Base-by-base conservation (phyloP, 2,329 filamentous ascomycete genomes). In the Cercospora zeae-maydis region DNA sequence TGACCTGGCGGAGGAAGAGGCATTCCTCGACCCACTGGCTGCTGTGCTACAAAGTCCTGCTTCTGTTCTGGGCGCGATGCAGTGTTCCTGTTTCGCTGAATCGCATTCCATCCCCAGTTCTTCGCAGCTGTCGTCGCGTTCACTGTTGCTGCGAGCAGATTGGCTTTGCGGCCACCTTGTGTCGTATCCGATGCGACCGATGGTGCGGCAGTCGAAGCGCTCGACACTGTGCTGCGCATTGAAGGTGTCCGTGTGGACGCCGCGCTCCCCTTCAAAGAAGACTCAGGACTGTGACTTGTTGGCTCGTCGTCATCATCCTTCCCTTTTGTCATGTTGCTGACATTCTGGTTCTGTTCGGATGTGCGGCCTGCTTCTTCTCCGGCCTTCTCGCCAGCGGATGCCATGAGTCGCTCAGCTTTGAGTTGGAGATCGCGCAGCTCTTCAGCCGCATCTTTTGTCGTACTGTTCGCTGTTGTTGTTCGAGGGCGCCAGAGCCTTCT, bases 11-110 rank as follows among this genome's bases (percentile, higher is more conserved):
- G 91, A 52, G 91, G 92, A 16, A 96, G 79, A 1, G 92, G 92
- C 69, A 89, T 88, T 0, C 92, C 92, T 39, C 92, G 84, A 1
- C 92, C 92, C 80, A 96, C 92, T 1, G 92, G 92, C 69, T 91
- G 63, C 34, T 63, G 62, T 6, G 59, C 45, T 0, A 33, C 27
- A 3, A 47, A 53, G 27, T 56, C 59, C 31, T 58, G 59, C 36
- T 64, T 54, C 14, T 14, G 79, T 49, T 49, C 61, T 19, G 59
- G 61, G 21, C 54, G 63, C 2, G 57, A 4, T 4, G 63, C 45
- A 3, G 51, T 61, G 21, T 36, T 52, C 58, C 64, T 66, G 45
- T 67, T 64, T 63, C 60, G 63, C 62, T 73, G 57, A 8, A 73
- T 63, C 3, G 72, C 67, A 24, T 73, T 74, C 69, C 72, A 72